These are phyloP conservation scores for Fagus crenata DNA, from an alignment of 306 rosid genomes.

Conservation along the genomic window DNA sequence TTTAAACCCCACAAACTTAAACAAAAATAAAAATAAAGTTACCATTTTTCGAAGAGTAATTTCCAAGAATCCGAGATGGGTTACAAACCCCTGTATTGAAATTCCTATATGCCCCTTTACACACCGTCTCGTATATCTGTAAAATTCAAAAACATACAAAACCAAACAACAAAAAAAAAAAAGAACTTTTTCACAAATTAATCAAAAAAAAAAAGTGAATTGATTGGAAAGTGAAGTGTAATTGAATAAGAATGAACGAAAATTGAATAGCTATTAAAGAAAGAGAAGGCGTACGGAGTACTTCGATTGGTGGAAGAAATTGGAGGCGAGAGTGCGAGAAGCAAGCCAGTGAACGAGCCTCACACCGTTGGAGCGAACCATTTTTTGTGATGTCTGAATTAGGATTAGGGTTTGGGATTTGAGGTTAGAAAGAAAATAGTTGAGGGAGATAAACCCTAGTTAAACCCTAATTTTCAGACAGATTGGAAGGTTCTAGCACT, in stretches of 20 bases:
- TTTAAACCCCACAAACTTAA: neutral
- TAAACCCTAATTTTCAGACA: slow-evolving; percentile 51
- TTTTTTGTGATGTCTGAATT: slow-evolving; percentile 16
- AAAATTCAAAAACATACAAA: slow-evolving; percentile 7
- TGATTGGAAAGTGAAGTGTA: too few relatives aligned
- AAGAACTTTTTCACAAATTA: neutral
- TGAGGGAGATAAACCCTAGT: slow-evolving; percentile 48
- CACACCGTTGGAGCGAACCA: slow-evolving; percentile 77
- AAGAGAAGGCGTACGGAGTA: slow-evolving; percentile 28
- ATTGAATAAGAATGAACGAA: too few relatives aligned
- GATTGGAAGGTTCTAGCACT: slow-evolving; percentile 46
- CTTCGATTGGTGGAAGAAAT: slow-evolving; percentile 17
- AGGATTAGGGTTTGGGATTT: slow-evolving; percentile 21
- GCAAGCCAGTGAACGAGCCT: slow-evolving; percentile 49
- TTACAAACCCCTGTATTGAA: slow-evolving; percentile 48
- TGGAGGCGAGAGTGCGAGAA: slow-evolving; percentile 49
- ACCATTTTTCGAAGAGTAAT: slow-evolving; percentile 42
- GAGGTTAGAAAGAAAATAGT: neutral
- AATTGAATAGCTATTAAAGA: neutral
- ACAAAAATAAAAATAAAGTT: slow-evolving; percentile 2
- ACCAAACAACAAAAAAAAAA: neutral
- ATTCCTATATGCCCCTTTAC: slow-evolving; percentile 44
- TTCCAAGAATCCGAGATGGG: slow-evolving; percentile 39
- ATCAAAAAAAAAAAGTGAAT: neutral
- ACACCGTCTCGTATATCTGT: slow-evolving; percentile 45